These are phyloP conservation scores for Phaeosphaeria sp. DNA, from an alignment of 2,329 filamentous ascomycete genomes.

Conservation along the genomic window DNA sequence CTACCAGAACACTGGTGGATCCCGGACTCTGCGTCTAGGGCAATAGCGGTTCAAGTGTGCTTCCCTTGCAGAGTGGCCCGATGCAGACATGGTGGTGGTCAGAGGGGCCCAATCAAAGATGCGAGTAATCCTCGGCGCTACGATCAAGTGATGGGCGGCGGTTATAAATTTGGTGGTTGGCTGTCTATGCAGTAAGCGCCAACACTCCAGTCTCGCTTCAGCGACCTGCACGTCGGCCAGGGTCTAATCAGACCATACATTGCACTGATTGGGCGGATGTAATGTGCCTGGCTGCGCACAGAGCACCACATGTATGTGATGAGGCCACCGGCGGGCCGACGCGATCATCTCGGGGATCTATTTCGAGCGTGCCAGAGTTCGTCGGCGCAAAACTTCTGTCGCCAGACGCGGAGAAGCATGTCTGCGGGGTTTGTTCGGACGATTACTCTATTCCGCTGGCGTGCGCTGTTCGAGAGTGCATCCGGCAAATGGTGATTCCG, in stretches of 20 bases:
- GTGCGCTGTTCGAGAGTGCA: conserved; percentile 2
- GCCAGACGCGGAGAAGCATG: conserved; percentile 24
- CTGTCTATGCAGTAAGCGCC: conserved; percentile 44
- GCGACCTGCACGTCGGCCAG: conserved; percentile 25
- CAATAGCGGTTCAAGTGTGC: conserved; percentile 45
- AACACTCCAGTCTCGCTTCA: conserved; percentile 38
- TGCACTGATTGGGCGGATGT: conserved; percentile 34
- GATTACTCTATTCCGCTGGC: conserved; percentile 1
- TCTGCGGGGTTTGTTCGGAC: background rate
- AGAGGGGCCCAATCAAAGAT: conserved; percentile 39
- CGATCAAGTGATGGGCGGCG: conserved; percentile 36
- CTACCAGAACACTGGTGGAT: conserved; percentile 20
- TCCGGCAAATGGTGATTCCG: conserved; percentile 22
- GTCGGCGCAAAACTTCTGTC: conserved; percentile 14
- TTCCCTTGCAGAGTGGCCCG: conserved; percentile 40
- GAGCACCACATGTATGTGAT: conserved; percentile 41
- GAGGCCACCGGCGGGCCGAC: conserved; percentile 37
- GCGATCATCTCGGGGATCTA: conserved; percentile 42
- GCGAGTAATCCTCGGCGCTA: conserved; percentile 42
- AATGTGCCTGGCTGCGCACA: conserved; percentile 39
- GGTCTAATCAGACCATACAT: conserved; percentile 17
- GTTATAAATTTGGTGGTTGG: conserved; percentile 48
- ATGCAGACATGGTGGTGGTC: conserved; percentile 34
- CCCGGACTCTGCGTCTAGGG: conserved; percentile 17
- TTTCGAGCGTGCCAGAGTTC: conserved; percentile 33